phyloP scores from a whole-genome alignment of 202 grass and related monocot genomes.

The Panicum hallii region DNA sequence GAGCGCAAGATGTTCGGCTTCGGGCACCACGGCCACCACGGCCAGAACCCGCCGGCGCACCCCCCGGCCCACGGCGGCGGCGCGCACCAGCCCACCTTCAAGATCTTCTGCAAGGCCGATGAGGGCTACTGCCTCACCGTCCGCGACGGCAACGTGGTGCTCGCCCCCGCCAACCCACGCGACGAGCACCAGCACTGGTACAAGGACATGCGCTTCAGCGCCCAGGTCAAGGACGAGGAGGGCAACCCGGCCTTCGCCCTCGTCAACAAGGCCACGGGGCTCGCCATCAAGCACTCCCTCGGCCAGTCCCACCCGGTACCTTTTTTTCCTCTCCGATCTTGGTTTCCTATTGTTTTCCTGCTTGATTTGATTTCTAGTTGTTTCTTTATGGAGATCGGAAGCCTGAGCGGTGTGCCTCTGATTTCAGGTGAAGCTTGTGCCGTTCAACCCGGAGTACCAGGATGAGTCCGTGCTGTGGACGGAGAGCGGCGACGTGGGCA shows the following conservation, averaged over 20 bases:
- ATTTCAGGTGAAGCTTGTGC: slow-evolving; percentile 75
- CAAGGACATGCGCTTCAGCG: slow-evolving; percentile 83
- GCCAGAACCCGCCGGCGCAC: slow-evolving; percentile 46
- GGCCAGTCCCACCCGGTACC: slow-evolving; percentile 82
- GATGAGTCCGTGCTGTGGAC: slow-evolving; percentile 90
- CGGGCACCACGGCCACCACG: slow-evolving; percentile 65
- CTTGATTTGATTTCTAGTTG: background rate
- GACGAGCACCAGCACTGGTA: slow-evolving; percentile 91
- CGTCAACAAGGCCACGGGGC: slow-evolving; percentile 74
- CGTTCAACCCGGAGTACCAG: slow-evolving; percentile 67
- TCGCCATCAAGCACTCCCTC: slow-evolving; percentile 90
- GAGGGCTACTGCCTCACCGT: slow-evolving; percentile 73
- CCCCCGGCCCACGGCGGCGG: background rate
- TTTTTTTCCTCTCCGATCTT: background rate
- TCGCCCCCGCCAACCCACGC: slow-evolving; percentile 69
- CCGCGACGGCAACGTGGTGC: slow-evolving; percentile 77
- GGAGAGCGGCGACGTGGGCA: slow-evolving; percentile 76
- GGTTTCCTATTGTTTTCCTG: background rate
- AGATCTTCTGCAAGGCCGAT: slow-evolving; percentile 81
- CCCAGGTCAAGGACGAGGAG: slow-evolving; percentile 82
- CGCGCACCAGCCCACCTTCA: slow-evolving; percentile 66
- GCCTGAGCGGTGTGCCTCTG: background rate
- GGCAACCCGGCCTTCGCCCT: slow-evolving; percentile 68
- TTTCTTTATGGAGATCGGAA: background rate
- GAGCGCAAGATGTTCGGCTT: slow-evolving; percentile 54